Evolutionary conservation across 805 yeast genomes (phyloP), one percentile per base, ranked within the genome.

Genomic region (Hanseniaspora opuntiae): DNA sequence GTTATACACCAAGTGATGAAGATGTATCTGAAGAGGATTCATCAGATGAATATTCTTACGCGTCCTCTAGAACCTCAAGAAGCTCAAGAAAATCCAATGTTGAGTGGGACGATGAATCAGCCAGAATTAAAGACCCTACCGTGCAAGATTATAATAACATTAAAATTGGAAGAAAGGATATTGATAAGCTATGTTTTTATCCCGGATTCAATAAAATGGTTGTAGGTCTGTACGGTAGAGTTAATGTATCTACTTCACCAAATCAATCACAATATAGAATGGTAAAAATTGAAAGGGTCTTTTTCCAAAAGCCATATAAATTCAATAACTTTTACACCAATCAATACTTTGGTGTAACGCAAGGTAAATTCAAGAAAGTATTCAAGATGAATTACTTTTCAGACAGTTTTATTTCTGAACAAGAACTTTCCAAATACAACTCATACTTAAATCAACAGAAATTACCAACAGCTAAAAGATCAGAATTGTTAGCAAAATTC

Each of bases 331-430:
- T 75, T 47, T 71, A 69, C 30, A 79, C 79, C 2, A 77, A 78
- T 58, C 73, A 73, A 60, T 80, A 77, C 58, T 72, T 90, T 58
- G 72, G 78, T 52, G 90, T 86, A 14, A 75, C 89, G n/a, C 95
- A 86, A 64, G 96, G 95, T 49, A 78, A 81, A 38, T 79, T 76
- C 58, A 80, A 81, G 57, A 84, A 83, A 59, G 77, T 76, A 45
- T 81, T 89, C 58, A 90, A 86, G 42, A 79, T 93, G 75, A 78
- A 78, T 42, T 79, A 78, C 49, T 81, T 93, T 61, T 82, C 94
- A 46, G 96, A 93, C 68, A 78, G 82, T 2, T 76, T 81, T 9
- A 75, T 89, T 49, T 73, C 83, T 1, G 72, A 71, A 37, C 81
- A 77, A 20, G 98, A 93, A 67, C 86, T 81, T 62, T 80, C 76